Percentiles rank a stretch among this genome's conserved stretches.
Conservation (phyloP, 202 grass and related monocot genomes). For the Thinopyrum obtusiflorum region DNA sequence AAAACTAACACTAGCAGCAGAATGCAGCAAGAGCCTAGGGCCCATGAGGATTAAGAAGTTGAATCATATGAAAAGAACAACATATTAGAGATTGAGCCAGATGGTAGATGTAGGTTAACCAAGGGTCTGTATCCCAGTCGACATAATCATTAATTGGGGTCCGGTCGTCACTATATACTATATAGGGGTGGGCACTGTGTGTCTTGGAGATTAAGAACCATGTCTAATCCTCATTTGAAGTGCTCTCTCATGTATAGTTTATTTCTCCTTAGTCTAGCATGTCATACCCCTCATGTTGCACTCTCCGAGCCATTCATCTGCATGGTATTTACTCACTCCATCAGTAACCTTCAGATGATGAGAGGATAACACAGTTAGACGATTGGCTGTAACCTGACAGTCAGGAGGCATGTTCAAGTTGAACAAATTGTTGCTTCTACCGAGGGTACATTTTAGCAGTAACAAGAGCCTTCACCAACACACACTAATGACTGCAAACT, state of each 20-base stretch:
- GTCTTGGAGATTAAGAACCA: neutral
- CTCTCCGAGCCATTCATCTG: neutral
- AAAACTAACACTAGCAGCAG: neutral
- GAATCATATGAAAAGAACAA: neutral
- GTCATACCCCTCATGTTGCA: neutral
- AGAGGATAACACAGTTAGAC: neutral
- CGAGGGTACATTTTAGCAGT: neutral
- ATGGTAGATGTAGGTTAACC: neutral
- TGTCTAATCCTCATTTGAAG: neutral
- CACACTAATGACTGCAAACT: neutral
- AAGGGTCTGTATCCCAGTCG: neutral
- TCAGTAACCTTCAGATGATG: neutral
- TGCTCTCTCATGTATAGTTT: neutral
- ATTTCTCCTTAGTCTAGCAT: slow-evolving; percentile 11
- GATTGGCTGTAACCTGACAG: neutral
- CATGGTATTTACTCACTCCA: neutral
- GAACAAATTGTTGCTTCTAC: neutral
- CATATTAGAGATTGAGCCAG: neutral
- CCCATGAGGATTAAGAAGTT: neutral
- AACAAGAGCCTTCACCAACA: neutral
- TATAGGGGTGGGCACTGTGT: neutral
- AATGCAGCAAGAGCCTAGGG: neutral
- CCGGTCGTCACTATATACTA: neutral
- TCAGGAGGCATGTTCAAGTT: slow-evolving; percentile 6
- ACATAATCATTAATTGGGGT: neutral